Conservation (phyloP, 495 filamentous ascomycete genomes). For the Trichocladium antarcticum region DNA sequence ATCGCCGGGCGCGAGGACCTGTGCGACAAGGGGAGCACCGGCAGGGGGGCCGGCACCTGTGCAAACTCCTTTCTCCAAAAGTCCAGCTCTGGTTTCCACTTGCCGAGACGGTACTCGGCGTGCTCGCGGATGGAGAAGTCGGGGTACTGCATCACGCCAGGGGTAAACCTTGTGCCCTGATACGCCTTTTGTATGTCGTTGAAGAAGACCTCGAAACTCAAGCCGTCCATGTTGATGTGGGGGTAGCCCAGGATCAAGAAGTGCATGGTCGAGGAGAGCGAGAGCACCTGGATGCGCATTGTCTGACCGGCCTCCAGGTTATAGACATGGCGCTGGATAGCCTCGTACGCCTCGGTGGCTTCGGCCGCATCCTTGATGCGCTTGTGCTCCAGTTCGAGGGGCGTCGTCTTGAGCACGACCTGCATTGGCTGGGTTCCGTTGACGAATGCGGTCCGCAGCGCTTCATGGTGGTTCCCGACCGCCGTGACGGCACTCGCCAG, state of each 20-base stretch:
- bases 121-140: constrained; percentile 19
- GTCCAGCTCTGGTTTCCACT: neutral
- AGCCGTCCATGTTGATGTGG: constrained; percentile 25
- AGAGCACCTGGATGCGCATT: constrained; percentile 13
- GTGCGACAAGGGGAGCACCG: no score
- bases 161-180: constrained; percentile 7
- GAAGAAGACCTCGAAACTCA: constrained; percentile 11
- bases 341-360: neutral
- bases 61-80: neutral
- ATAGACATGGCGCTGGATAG: constrained; percentile 11
- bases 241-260: constrained; percentile 21
- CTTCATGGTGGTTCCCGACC: constrained; percentile 32
- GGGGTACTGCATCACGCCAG: constrained; percentile 26
- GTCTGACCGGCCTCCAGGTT: constrained; percentile 12
- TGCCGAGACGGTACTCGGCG: constrained; percentile 12
- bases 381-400: constrained; percentile 5
- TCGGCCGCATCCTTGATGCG: neutral
- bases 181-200: constrained; percentile 8
- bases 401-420: constrained; percentile 3
- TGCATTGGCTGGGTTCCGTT: constrained; percentile 7
- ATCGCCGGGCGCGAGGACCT: no score
- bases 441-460: constrained; percentile 28
- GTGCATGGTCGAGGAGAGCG: constrained; percentile 1
- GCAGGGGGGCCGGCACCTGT: neutral
- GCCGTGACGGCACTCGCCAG: constrained; percentile 26